phyloP scores from a whole-genome alignment of 345 rosid genomes.

The Sisymbrium irio region DNA sequence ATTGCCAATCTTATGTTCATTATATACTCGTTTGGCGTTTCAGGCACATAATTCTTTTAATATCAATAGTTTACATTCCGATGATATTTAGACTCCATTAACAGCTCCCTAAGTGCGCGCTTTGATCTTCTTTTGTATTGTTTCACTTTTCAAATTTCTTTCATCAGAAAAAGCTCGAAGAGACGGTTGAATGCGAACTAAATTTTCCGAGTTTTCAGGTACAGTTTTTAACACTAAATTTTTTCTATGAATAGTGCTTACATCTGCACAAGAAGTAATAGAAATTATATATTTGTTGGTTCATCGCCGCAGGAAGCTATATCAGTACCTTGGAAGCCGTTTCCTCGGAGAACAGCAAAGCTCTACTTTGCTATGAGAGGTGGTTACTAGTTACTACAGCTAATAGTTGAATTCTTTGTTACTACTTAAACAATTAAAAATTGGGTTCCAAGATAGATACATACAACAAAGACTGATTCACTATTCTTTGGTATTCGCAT shows the following conservation, averaged over 20 bases:
- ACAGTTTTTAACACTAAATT: not conserved
- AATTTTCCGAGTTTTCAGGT: constrained; percentile 86
- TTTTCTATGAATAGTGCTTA: not conserved
- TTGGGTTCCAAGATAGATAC: not conserved
- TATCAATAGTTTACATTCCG: too few species aligned
- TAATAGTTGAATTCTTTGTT: not conserved
- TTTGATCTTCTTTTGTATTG: not conserved
- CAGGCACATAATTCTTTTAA: too few species aligned
- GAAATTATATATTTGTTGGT: not conserved
- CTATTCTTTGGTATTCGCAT: constrained; percentile 3
- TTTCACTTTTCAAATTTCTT: not conserved
- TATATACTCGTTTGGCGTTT: not conserved
- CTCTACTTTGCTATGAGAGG: constrained; percentile 93
- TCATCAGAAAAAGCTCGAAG: constrained; percentile 69
- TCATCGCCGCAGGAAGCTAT: constrained; percentile 60
- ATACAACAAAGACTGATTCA: not conserved
- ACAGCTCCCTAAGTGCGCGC: not conserved
- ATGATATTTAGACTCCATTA: not conserved
- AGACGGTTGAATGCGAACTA: constrained; percentile 54
- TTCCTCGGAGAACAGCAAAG: constrained; percentile 68
- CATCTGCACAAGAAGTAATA: not conserved
- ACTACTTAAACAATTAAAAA: not conserved
- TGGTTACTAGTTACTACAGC: constrained; percentile 16
- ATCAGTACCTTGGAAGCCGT: constrained; percentile 73
- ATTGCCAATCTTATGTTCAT: not conserved